phyloP scores from a whole-genome alignment of 371 early-diverging fungal genomes.

The Mortierella sp. region DNA sequence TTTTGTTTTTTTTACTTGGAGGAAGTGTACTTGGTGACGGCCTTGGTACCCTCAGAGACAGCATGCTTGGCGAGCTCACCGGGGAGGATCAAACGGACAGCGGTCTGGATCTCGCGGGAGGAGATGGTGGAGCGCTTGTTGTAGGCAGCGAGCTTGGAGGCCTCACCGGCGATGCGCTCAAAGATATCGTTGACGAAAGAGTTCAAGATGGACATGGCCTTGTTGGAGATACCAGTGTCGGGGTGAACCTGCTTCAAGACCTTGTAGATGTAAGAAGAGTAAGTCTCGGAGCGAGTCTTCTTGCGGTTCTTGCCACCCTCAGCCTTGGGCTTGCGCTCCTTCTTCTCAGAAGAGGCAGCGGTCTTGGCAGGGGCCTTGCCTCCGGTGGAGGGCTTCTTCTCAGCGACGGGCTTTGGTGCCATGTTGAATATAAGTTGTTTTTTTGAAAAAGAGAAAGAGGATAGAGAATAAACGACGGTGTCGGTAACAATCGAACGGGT shows the following conservation, averaged over 20 bases:
- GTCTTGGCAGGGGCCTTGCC: slow-evolving; percentile 82
- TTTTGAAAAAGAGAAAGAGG: slow-evolving; percentile 8
- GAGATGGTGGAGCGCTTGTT: slow-evolving; percentile 96
- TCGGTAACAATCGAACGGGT: not conserved
- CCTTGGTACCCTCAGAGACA: slow-evolving; percentile 98
- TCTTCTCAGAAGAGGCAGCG: slow-evolving; percentile 64
- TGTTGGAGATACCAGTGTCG: slow-evolving; percentile 98
- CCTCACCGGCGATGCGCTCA: slow-evolving; percentile 92
- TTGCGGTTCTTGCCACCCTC: slow-evolving; percentile 74
- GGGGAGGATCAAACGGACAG: slow-evolving; percentile 93
- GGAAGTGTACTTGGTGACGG: slow-evolving; percentile 95
- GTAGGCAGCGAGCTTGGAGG: slow-evolving; percentile 93
- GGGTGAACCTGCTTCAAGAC: slow-evolving; percentile 98
- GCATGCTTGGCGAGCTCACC: slow-evolving; percentile 98
- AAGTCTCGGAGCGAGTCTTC: slow-evolving; percentile 87
- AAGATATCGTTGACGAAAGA: slow-evolving; percentile 98
- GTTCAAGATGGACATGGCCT: slow-evolving; percentile 99
- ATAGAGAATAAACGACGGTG: slow-evolving; percentile 2
- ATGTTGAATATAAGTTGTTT: slow-evolving; percentile 27
- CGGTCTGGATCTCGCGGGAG: slow-evolving; percentile 96
- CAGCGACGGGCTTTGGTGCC: slow-evolving; percentile 67
- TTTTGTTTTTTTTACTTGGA: slow-evolving; percentile 67
- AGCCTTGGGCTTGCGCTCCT: slow-evolving; percentile 62
- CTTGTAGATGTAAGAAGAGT: slow-evolving; percentile 96
- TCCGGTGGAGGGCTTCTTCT: slow-evolving; percentile 72